phyloP scores from a whole-genome alignment of 2,329 filamentous ascomycete species.

The Acrocalymma vagum region DNA sequence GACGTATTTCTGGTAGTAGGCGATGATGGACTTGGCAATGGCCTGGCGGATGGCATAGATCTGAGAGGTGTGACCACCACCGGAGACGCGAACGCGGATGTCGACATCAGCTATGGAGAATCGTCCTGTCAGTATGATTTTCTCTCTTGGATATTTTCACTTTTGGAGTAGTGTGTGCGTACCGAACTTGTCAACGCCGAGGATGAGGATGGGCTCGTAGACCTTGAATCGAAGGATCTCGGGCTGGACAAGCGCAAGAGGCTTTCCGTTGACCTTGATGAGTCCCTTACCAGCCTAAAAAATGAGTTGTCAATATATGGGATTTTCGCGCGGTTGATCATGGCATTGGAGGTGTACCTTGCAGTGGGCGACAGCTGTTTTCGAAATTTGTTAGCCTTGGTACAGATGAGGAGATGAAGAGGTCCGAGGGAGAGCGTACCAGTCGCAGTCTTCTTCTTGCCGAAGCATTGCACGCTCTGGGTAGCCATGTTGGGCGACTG shows the following conservation, averaged over 20 bases:
- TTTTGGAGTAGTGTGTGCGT: constrained; percentile 35
- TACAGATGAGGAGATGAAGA: neutral
- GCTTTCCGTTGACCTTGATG: constrained; percentile 98
- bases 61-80: constrained; percentile 97
- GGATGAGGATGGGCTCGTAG: constrained; percentile 97
- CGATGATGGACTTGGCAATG: constrained; percentile 94
- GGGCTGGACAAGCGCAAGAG: constrained; percentile 91
- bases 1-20: constrained; percentile 99
- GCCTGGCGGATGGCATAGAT: constrained; percentile 99
- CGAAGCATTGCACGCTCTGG: constrained; percentile 85
- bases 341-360: constrained; percentile 67
- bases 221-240: constrained; percentile 99
- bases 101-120: constrained; percentile 75
- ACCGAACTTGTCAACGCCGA: constrained; percentile 96
- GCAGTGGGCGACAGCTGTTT: constrained; percentile 86
- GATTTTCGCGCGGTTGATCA: constrained; percentile 28
- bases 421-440: constrained; percentile 35
- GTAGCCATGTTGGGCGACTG: constrained; percentile 50
- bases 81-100: constrained; percentile 94
- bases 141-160: constrained; percentile 19
- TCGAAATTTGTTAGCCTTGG: constrained; percentile 38
- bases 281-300: constrained; percentile 80
- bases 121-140: constrained; percentile 22
- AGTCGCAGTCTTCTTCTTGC: constrained; percentile 76
- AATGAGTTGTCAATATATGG: constrained; percentile 34